Percentiles rank a stretch among this genome's conserved stretches.
phyloP scores from a whole-genome alignment of 2,329 filamentous ascomycete genomes.

The Calonectria naviculata region DNA sequence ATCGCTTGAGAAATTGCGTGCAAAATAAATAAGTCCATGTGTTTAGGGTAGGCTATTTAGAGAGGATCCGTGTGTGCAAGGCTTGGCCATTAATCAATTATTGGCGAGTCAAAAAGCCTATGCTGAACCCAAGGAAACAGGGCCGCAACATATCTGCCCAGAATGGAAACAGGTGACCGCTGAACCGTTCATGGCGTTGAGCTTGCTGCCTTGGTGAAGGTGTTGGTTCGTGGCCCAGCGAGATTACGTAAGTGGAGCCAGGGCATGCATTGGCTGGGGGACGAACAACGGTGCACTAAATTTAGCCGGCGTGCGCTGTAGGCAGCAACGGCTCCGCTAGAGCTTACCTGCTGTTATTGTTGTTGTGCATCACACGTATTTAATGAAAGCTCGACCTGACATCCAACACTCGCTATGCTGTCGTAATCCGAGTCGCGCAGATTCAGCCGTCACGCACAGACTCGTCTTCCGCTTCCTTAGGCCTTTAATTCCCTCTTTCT shows the following conservation, averaged over 20 bases:
- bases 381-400: background rate
- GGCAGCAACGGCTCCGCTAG: background rate
- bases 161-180: too few species aligned
- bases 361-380: constrained; percentile 2
- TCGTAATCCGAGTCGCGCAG: background rate
- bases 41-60: too few species aligned
- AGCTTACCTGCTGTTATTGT: background rate
- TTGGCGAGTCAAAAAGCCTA: too few species aligned
- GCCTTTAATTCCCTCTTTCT: background rate
- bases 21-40: too few species aligned
- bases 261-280: background rate
- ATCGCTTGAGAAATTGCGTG: too few species aligned
- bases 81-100: too few species aligned
- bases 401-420: background rate
- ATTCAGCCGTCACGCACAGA: background rate
- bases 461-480: background rate
- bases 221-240: background rate
- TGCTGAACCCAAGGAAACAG: too few species aligned
- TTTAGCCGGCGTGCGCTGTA: background rate
- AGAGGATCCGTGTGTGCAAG: too few species aligned
- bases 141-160: too few species aligned
- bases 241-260: background rate
- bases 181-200: background rate
- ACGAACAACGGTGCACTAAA: background rate
- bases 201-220: background rate